phyloP scores from a whole-genome alignment of 306 rosid genomes.

The Dalbergia cochinchinensis region DNA sequence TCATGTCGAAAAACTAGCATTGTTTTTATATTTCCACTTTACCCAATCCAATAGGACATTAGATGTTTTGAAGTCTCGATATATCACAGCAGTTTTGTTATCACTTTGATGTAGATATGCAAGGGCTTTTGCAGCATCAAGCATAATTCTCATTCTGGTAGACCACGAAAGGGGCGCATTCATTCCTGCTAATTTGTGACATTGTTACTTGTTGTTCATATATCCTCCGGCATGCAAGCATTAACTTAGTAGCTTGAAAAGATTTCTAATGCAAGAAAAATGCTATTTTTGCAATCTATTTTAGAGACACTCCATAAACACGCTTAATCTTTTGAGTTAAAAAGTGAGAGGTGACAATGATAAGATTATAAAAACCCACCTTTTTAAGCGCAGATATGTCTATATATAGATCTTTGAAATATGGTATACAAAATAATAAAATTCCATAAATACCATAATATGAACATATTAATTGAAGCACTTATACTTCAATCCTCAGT shows the following conservation, averaged over 20 bases:
- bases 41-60: conserved; percentile 69
- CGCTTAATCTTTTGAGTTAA: too few species aligned
- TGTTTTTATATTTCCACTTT: not conserved
- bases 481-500: not conserved
- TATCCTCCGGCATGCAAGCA: not conserved
- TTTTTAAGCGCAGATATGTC: too few species aligned
- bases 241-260: not conserved
- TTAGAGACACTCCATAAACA: too few species aligned
- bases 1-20: not conserved
- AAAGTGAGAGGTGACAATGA: too few species aligned
- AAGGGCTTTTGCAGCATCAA: conserved; percentile 79
- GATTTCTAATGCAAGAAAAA: too few species aligned
- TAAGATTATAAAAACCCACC: too few species aligned
- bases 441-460: too few species aligned
- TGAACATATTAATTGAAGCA: not conserved
- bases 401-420: too few species aligned
- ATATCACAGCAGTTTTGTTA: conserved; percentile 54
- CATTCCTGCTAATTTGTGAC: conserved; percentile 36
- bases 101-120: conserved; percentile 73
- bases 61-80: conserved; percentile 74
- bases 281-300: too few species aligned
- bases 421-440: too few species aligned
- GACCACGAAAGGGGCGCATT: conserved; percentile 62
- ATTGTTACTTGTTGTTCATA: not conserved
- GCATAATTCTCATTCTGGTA: conserved; percentile 60